Evolutionary conservation across 2,329 filamentous ascomycete genomes (phyloP).

Genomic region (Parascedosporium putredinis): DNA sequence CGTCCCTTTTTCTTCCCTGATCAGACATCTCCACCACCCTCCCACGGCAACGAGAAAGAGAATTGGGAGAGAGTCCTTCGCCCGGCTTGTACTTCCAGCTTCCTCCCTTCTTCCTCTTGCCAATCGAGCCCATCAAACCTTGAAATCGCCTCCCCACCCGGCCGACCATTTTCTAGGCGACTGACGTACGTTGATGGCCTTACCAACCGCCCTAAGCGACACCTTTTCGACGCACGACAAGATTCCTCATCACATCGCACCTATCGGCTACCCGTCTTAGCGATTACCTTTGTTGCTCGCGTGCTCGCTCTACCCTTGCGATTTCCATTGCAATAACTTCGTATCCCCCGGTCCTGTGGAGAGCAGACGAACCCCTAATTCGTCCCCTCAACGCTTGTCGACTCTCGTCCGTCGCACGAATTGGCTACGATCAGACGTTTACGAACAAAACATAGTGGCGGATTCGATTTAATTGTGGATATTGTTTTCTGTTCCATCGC

Average conservation of each 20-base stretch:
- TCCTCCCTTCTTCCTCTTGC: neutral
- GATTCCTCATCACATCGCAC: neutral
- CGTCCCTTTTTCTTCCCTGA: neutral
- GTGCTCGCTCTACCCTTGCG: neutral
- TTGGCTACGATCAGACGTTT: too few species aligned
- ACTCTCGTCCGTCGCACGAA: too few species aligned
- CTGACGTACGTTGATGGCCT: neutral
- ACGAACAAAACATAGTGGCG: too few species aligned
- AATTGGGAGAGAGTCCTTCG: neutral
- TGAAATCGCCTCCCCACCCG: neutral
- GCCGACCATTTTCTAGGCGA: neutral
- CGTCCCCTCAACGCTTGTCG: too few species aligned
- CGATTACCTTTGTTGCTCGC: neutral
- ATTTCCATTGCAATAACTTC: neutral
- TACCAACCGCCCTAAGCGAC: neutral
- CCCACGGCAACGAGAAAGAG: slow-evolving; percentile 2
- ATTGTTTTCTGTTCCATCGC: too few species aligned
- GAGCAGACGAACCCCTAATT: neutral
- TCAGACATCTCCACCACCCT: neutral
- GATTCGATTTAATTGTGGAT: too few species aligned
- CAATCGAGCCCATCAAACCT: neutral
- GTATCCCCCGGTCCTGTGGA: neutral
- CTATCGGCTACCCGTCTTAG: neutral
- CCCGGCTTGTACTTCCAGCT: neutral
- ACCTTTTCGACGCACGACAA: neutral